Conservation (phyloP, 2,329 filamentous ascomycete genomes). For the Claviceps sp. region DNA sequence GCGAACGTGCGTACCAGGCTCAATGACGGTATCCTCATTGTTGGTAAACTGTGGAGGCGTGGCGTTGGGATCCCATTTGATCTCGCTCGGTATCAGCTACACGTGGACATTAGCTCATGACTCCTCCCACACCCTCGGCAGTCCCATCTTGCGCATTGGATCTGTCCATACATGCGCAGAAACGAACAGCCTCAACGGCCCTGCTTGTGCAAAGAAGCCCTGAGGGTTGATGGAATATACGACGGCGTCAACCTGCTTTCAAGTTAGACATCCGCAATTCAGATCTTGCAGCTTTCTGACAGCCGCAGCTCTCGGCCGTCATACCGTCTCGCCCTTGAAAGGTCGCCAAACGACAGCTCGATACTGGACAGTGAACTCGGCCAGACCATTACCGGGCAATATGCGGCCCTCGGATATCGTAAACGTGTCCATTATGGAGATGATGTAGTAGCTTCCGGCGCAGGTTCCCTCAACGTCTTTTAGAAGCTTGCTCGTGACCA, state of each 20-base stretch:
- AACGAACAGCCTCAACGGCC: constrained; percentile 66
- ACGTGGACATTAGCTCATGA: background rate
- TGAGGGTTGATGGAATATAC: constrained; percentile 84
- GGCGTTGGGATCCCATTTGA: constrained; percentile 90
- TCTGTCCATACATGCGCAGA: constrained; percentile 58
- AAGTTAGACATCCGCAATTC: constrained; percentile 16
- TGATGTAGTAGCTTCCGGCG: constrained; percentile 92
- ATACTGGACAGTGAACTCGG: constrained; percentile 90
- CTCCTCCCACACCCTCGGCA: background rate
- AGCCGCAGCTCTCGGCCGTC: constrained; percentile 17
- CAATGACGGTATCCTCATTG: constrained; percentile 85
- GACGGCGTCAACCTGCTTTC: constrained; percentile 72
- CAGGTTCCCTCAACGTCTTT: constrained; percentile 92
- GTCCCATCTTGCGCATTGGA: background rate
- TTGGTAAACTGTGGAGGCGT: constrained; percentile 96
- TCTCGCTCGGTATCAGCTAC: constrained; percentile 79
- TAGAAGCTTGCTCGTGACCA: constrained; percentile 78
- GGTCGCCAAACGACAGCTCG: constrained; percentile 95
- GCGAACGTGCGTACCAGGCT: constrained; percentile 84
- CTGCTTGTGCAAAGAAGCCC: constrained; percentile 79
- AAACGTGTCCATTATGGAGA: constrained; percentile 93
- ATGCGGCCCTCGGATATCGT: constrained; percentile 91
- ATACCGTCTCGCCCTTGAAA: constrained; percentile 94
- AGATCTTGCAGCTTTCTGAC: background rate
- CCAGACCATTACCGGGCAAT: constrained; percentile 78